Evolutionary conservation across 2,329 filamentous ascomycete genomes (phyloP), one percentile per base, ranked within the genome.

Genomic region (Scedosporium boydii): DNA sequence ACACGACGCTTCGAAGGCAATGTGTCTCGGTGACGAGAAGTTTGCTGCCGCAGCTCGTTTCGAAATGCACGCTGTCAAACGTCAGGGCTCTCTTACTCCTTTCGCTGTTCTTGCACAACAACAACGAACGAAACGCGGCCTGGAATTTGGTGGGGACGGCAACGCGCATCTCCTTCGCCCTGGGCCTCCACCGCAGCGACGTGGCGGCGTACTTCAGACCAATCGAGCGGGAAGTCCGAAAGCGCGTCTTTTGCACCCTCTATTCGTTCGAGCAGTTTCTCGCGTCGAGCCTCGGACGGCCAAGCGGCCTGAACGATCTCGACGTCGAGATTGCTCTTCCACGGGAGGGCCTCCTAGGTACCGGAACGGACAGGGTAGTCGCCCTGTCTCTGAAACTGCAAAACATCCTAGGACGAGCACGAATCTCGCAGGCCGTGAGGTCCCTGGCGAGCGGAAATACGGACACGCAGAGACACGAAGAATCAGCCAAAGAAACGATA

Each of bases 251-350:
- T 53, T 75, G 74, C 61, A 74, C 73, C 1, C 67, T 75, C 4
- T 75, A 73, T 63, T 66, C 68, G 0, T 74, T 74, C 12, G 74
- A 75, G 21, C 72, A 75, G 56, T 74, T 75, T 57, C 68, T 75
- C 0, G 71, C 72, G 2, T 73, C 71, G 2, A 74, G 71, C 55
- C 69, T 75, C 0, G 74, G 73, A 0, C 68, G 74, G 21, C 74
- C 74, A 0, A 73, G 71, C 34, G 73, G 70, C 0, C 63, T 76
- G 4, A 70, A 74, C 26, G 72, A 74, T 18, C 66, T 70, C 2
- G 74, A 75, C 16, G 73, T 74, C 0, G 72, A 75, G 53, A 67
- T 74, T 6, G 67, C 69, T 0, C 68, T 70, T 1, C 73, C 73
- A 0, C 61, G 67, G 12, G 68, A 70, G 21, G 71, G 65, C 0